These are phyloP conservation scores for Coleophoma cylindrospora DNA, from an alignment of 2,329 filamentous ascomycete species.

Conservation along the genomic window DNA sequence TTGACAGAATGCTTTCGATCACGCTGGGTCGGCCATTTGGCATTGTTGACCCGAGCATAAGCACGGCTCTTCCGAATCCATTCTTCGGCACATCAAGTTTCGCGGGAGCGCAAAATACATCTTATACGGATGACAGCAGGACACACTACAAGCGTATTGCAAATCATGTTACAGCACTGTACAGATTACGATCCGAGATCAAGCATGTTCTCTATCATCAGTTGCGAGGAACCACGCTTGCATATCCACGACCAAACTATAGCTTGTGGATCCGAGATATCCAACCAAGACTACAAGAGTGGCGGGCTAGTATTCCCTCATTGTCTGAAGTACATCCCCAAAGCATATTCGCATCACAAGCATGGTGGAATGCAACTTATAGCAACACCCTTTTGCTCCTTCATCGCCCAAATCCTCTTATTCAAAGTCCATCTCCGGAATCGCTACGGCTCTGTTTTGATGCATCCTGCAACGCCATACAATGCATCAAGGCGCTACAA, in stretches of 20 bases:
- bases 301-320: constrained; percentile 24
- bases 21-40: constrained; percentile 26
- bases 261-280: constrained; percentile 24
- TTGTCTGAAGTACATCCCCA: background rate
- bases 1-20: constrained; percentile 23
- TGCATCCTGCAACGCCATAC: constrained; percentile 23
- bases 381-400: constrained; percentile 26
- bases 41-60: constrained; percentile 22
- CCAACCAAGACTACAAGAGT: constrained; percentile 24
- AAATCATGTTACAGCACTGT: constrained; percentile 25
- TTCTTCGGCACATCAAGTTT: too few relatives aligned
- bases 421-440: constrained; percentile 16
- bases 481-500: constrained; percentile 24
- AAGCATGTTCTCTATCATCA: constrained; percentile 28
- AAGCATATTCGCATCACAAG: constrained; percentile 2
- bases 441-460: constrained; percentile 20
- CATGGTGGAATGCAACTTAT: constrained; percentile 27
- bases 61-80: constrained; percentile 12
- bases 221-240: constrained; percentile 18
- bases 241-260: constrained; percentile 25
- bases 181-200: constrained; percentile 29
- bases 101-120: background rate
- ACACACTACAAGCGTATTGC: constrained; percentile 20
- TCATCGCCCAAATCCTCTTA: constrained; percentile 23
- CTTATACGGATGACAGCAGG: background rate